phyloP scores from a whole-genome alignment of 306 rosid species.

The Inga leiocalycina region DNA sequence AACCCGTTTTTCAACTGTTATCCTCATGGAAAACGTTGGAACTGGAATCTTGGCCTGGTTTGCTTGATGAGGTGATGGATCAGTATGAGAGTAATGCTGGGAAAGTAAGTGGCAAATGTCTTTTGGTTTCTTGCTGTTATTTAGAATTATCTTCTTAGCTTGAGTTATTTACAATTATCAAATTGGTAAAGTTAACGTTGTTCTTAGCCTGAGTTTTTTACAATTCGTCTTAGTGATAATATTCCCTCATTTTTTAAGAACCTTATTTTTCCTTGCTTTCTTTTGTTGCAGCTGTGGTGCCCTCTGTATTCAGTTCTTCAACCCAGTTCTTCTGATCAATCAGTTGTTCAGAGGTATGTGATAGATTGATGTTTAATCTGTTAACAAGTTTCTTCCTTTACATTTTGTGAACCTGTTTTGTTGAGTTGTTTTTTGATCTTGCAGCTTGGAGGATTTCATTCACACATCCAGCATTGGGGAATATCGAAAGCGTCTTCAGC shows the following conservation, averaged over 20 bases:
- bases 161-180: not conserved
- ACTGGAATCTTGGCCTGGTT: slow-evolving; percentile 76
- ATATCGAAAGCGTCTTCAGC: slow-evolving; percentile 82
- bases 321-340: slow-evolving; percentile 35
- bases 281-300: slow-evolving; percentile 83
- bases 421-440: slow-evolving; percentile 32
- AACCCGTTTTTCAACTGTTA: slow-evolving; percentile 53
- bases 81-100: slow-evolving; percentile 75
- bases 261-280: slow-evolving; percentile 29
- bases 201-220: not conserved
- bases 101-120: slow-evolving; percentile 51
- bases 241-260: not conserved
- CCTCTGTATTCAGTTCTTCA: slow-evolving; percentile 75
- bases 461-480: slow-evolving; percentile 88
- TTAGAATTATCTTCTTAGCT: not conserved
- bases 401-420: slow-evolving; percentile 3
- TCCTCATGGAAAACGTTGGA: slow-evolving; percentile 81
- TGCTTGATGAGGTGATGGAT: slow-evolving; percentile 82
- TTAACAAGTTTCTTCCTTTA: slow-evolving; percentile 15
- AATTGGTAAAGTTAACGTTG: not conserved
- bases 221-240: not conserved
- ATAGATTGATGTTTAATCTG: slow-evolving; percentile 5
- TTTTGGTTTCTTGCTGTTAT: slow-evolving; percentile 18
- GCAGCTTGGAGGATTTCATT: slow-evolving; percentile 89
- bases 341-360: slow-evolving; percentile 61